Evolutionary conservation across 2,329 filamentous ascomycete species (phyloP), one percentile per base, ranked within the genome.

Genomic region (Drechslerella stenobrocha): DNA sequence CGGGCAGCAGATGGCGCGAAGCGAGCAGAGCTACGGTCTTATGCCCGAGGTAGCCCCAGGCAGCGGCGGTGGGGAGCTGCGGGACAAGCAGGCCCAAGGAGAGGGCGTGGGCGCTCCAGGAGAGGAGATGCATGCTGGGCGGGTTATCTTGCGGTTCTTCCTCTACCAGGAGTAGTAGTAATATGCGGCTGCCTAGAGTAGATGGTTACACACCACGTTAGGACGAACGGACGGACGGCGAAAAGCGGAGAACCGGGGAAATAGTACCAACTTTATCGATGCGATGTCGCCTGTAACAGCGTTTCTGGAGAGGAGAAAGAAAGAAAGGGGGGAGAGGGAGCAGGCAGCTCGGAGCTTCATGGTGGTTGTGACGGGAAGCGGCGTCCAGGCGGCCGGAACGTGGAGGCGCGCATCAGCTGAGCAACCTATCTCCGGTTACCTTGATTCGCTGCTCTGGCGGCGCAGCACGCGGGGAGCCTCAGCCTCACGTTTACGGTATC

Each of bases 11-110:
- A 72, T 87, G 83, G 73, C 80, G 80, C 71, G 79, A 80, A 8
- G 85, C 84, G 20, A 87, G 74, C 73, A 84, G 86, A 40, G 83
- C 85, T 5, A 85, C 81, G 2, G 84, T 84, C 73, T 85, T 83
- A 75, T 87, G 85, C 1, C 85, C 85, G 57, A 87, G 79, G 64
- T 70, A 71, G 4, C 73, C 73, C 73, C 73, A 74, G 23, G 55
- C 55, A 18, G 35, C 9, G 9, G 28, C 52, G 3, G 18, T 24
- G 22, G 23, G 34, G 40, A 18, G 7, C 13, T 15, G 18, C 11
- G 11, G 30, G 20, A n/a, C 9, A 23, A 9, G 46, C 30, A 15
- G 9, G 57, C 18, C 26, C 5, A 18, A 6, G 42, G 35, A 40
- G 45, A 35, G 7, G 23, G 42, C 42, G 9, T 3, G n/a, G n/a